Base-by-base conservation (phyloP, 352 stramenopile genomes). In the Thraustochytrium sp. region DNA sequence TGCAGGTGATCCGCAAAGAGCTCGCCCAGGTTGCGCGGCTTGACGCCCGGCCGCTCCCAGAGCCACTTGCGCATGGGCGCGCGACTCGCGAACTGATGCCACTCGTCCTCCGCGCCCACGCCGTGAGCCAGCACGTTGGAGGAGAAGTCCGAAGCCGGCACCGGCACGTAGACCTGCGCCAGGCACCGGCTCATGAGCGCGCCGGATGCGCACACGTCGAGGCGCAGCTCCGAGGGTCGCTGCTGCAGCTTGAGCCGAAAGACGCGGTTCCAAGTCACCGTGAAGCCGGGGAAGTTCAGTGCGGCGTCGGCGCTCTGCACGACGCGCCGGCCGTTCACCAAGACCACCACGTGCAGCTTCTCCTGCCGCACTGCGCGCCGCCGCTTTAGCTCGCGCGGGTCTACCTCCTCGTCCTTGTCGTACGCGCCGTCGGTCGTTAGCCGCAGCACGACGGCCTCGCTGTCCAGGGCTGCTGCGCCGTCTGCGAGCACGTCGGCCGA, bases 351-450 rank as follows among this genome's bases (percentile, higher is more conserved):
- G 18, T 44, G 53, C 9, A 80, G 26, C 18, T 63, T 68, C n/a
- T 68, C 68, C 21, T 72, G 46, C 37, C 68, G 42, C 3, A 72
- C 31, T 34, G 68, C 18, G 18, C 42, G 23, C 3, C 68, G 34
- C 1, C 68, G 48, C 42, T 80, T 80, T 2, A 63, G 34, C 40
- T 80, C 68, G 18, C 13, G 18, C 23, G 68, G 44, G 37, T 68
- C 21, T 23, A 80, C 68, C 16, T 80, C 68, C n/a, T 80, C 68
- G 31, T 80, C 68, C 31, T 80, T 80, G 51, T 53, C 40, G 51
- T 80, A 80, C 5, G 44, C 16, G 11, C 68, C 68, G 34, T 80
- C 68, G 11, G 23, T 23, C 13, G n/a, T 80, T 9, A 80, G 53
- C 4, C 68, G 68, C n/a, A 80, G 68, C 18, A 72, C 68, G 11